Evolutionary conservation across 179 eudicot species (phyloP).

Genomic region (Heliamphora pulchella): DNA sequence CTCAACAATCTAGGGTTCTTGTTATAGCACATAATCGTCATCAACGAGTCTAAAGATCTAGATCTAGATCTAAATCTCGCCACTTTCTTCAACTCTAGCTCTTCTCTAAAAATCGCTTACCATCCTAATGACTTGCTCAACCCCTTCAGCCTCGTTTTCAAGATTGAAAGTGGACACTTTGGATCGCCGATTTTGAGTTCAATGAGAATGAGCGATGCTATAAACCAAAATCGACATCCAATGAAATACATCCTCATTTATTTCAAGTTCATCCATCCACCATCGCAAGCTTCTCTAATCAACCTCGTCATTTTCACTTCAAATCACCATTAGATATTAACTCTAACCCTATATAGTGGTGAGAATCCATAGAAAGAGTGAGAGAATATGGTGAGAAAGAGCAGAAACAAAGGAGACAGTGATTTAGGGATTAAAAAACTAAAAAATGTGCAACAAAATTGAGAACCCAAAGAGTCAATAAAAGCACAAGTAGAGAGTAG

Average conservation of each 20-base stretch:
- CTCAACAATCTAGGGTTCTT: slow-evolving; percentile 54
- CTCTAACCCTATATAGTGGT: background rate
- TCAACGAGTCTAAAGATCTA: slow-evolving; percentile 67
- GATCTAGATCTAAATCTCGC: slow-evolving; percentile 50
- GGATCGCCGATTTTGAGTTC: slow-evolving; percentile 72
- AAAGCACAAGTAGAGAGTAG: background rate
- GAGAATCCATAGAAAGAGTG: background rate
- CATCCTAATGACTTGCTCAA: slow-evolving; percentile 70
- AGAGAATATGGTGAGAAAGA: background rate
- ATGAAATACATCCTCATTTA: slow-evolving; percentile 27
- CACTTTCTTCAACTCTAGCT: slow-evolving; percentile 71
- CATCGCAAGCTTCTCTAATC: slow-evolving; percentile 13
- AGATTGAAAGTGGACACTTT: slow-evolving; percentile 59
- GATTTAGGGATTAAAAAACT: slow-evolving; percentile 15
- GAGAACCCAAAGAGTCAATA: no score
- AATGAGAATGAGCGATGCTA: slow-evolving; percentile 52
- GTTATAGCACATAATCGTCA: slow-evolving; percentile 52
- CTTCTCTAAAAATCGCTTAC: slow-evolving; percentile 55
- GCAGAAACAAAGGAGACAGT: background rate
- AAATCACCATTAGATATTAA: background rate
- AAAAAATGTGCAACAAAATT: background rate
- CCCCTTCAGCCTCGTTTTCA: slow-evolving; percentile 57
- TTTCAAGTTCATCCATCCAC: slow-evolving; percentile 13
- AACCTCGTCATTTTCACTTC: slow-evolving; percentile 16
- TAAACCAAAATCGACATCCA: slow-evolving; percentile 38